Evolutionary conservation across 1,284 basidiomycete species (phyloP), one percentile per base, ranked within the genome.

Genomic region (Trametes pubescens): DNA sequence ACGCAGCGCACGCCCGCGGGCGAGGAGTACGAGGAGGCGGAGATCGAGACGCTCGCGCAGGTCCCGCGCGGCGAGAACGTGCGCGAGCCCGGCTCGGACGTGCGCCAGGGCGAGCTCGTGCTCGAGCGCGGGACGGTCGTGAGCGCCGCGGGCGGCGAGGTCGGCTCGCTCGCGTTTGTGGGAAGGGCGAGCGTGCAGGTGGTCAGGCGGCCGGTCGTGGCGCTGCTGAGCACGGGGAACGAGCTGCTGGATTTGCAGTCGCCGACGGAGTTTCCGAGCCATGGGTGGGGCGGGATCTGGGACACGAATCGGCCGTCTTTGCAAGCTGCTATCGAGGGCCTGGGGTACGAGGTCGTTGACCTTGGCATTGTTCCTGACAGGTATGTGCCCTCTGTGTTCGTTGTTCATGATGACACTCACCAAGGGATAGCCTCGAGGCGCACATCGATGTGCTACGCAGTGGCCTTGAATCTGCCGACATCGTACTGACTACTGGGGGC

Each of bases 281-380:
- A 82, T 8, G 81, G 80, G 21, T 92, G 89, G 88, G 84, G 84
- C 44, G 89, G 89, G 0, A 87, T 93, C 49, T 91, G 86, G 77
- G 94, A 96, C 71, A 93, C 94, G 0, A 96, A 96, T 75, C 78
- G 94, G 37, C 94, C 94, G 2, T 91, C 92, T 0, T 76, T 96
- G 46, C 81, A 82, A 53, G 88, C 92, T 0, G 86, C 86, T 0
- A 80, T 96, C 0, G 82, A 89, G 71, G 85, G 88, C 0, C 76
- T 93, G 72, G 93, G 93, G 1, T 95, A 90, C 73, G 78, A 86
- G n/a, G 89, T 93, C 18, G 54, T 94, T 22, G 93, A 96, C 73
- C 80, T 95, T 0, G 94, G 94, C 0, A 92, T 96, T 67, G 87
- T 91, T 2, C 76, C 82, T 2, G 94, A 96, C 75, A 81, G 84